A percentile compares a stretch with the other conserved stretches of the same genome.
Conservation (phyloP, 2,329 filamentous ascomycete species). For the Fusarium albidum region DNA sequence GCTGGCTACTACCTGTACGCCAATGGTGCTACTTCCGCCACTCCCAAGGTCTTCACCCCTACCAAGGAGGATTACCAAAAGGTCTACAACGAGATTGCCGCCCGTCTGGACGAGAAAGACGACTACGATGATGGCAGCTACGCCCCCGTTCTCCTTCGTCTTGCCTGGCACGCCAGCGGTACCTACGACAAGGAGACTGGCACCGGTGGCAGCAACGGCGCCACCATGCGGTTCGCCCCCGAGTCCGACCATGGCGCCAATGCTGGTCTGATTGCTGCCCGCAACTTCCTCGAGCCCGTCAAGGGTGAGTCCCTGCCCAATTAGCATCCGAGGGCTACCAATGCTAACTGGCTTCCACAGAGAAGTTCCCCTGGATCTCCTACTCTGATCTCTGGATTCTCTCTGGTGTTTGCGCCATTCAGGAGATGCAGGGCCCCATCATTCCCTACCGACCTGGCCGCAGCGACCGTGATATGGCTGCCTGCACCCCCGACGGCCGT, state of each 20-base stretch:
- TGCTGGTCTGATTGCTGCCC: conserved; percentile 84
- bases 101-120: conserved; percentile 83
- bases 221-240: conserved; percentile 94
- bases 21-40: conserved; percentile 59
- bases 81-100: conserved; percentile 89
- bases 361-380: conserved; percentile 90
- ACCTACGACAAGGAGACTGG: conserved; percentile 89
- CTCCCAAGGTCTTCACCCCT: conserved; percentile 71
- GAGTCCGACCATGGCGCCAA: conserved; percentile 94
- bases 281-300: conserved; percentile 91
- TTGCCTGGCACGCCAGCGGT: conserved; percentile 94
- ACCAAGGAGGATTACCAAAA: conserved; percentile 91
- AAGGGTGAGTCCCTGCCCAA: conserved; percentile 66
- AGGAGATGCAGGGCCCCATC: conserved; percentile 91
- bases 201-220: conserved; percentile 94
- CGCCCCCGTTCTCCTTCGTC: conserved; percentile 86
- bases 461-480: conserved; percentile 77
- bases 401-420: conserved; percentile 82
- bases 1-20: conserved; percentile 73
- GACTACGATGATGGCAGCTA: conserved; percentile 98
- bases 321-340: neutral
- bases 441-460: conserved; percentile 92
- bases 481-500: conserved; percentile 94
- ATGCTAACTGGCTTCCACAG: conserved; percentile 30
- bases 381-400: conserved; percentile 99